Evolutionary conservation across 371 early-diverging fungal species (phyloP), one percentile per base, ranked within the genome.

Genomic region (Mucor irregularis): DNA sequence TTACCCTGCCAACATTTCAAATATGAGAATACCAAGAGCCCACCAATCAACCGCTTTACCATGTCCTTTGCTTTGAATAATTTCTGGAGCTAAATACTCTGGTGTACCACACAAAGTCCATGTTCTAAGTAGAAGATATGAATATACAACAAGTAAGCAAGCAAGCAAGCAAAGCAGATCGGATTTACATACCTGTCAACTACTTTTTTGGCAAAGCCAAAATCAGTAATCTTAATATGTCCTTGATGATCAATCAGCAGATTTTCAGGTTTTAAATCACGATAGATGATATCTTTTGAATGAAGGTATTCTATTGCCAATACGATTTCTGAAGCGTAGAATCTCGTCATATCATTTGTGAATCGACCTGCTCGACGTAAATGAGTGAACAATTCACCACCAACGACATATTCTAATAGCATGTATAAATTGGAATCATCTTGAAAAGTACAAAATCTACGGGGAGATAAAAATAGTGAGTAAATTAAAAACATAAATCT

Each of bases 31-130:
- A 22, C 98, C 98, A 30, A 98, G 76, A 1, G 98, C 94, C 92
- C 95, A 99, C 92, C 94, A 95, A 76, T 99, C 99, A 13, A 95
- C 99, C 4, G 94, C 90, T 67, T 90, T 88, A 24, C 94, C 94
- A 73, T 99, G 96, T 28, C 94, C 97, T 76, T 92, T 90, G 49
- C 91, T 88, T 72, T 91, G 89, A 67, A 99, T 94, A 59, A 97
- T 97, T 74, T 98, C 98, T 10, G 99, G 98, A 9, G 98, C 95
- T 55, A 89, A 62, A 62, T 97, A 98, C 67, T 97, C 98, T 19
- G 98, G 99, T 24, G 99, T 98, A n/a, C 99, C 99, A 72, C 97
- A 97, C 31, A 95, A 71, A n/a, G 92, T 93, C 92, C 92, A 91
- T 26, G 92, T 91, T 70, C 90, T 84, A 62, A 55, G 5, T 4